These are phyloP conservation scores for Rhodotorula sp. DNA, from an alignment of 1,284 basidiomycete species.

Conservation along the genomic window DNA sequence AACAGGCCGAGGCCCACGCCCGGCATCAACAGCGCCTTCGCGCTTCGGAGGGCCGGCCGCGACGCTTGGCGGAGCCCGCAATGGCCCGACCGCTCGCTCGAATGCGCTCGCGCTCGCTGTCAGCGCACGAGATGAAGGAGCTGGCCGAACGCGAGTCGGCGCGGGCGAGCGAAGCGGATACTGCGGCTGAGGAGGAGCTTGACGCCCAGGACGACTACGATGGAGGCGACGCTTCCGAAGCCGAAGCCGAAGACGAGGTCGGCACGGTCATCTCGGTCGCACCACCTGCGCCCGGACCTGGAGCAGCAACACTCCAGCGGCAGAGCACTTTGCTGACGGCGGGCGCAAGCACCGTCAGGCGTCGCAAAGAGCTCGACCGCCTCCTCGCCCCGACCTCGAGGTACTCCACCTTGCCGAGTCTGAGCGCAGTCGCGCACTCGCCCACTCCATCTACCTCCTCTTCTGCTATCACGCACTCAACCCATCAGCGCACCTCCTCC, in stretches of 20 bases:
- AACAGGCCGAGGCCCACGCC: slow-evolving; percentile 15
- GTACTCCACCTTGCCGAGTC: background rate
- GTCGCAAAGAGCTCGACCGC: slow-evolving; percentile 43
- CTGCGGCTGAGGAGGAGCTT: background rate
- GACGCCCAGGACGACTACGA: slow-evolving; percentile 13
- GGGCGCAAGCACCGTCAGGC: slow-evolving; percentile 39
- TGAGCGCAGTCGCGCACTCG: slow-evolving; percentile 21
- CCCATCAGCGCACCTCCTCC: slow-evolving; percentile 12
- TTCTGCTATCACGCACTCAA: slow-evolving; percentile 16
- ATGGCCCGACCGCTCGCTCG: background rate
- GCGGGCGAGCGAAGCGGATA: background rate
- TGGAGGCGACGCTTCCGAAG: slow-evolving; percentile 11
- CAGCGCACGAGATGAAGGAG: slow-evolving; percentile 24
- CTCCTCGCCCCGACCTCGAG: slow-evolving; percentile 30
- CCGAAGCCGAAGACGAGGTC: slow-evolving; percentile 14
- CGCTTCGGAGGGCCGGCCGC: slow-evolving; percentile 17
- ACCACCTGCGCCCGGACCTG: background rate
- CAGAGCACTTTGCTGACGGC: slow-evolving; percentile 41
- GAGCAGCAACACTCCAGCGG: slow-evolving; percentile 3
- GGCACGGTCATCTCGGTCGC: slow-evolving; percentile 23
- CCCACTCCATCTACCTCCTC: slow-evolving; percentile 15
- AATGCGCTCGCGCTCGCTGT: slow-evolving; percentile 15
- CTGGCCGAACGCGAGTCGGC: slow-evolving; percentile 11
- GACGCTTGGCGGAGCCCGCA: background rate
- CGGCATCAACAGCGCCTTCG: slow-evolving; percentile 6